phyloP scores from a whole-genome alignment of 768 basidiomycete species.

The Mycena epipterygia region DNA sequence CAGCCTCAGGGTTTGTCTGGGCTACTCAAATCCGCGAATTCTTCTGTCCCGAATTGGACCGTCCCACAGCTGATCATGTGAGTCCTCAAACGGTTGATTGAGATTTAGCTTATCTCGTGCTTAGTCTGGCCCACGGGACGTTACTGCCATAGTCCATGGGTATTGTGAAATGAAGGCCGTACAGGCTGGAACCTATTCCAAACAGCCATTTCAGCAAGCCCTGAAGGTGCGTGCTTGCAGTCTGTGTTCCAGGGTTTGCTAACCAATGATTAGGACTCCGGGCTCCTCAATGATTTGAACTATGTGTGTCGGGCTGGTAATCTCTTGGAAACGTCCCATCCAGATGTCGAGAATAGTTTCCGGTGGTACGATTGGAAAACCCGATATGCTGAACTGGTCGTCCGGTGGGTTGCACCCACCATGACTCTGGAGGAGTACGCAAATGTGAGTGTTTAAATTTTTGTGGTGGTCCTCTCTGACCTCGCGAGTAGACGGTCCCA shows the following conservation, averaged over 20 bases:
- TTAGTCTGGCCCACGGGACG: neutral
- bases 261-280: neutral
- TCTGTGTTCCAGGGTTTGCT: too few species aligned
- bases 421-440: neutral
- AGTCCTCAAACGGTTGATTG: too few species aligned
- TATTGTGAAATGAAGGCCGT: neutral
- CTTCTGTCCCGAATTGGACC: too few species aligned
- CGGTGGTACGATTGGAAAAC: neutral
- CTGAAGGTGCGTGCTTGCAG: neutral
- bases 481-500: neutral
- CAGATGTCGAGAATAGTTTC: conserved; percentile 1
- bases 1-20: too few species aligned
- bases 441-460: neutral
- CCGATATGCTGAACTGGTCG: neutral
- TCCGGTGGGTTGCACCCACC: neutral
- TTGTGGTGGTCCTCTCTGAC: neutral
- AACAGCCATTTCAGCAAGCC: neutral
- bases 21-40: too few species aligned
- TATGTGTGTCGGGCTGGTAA: neutral
- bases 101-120: too few species aligned
- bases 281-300: neutral
- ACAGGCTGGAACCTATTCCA: neutral
- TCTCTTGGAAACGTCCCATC: neutral
- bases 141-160: neutral
- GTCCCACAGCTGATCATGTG: too few species aligned